These are phyloP conservation scores for Psilocybe sp. DNA, from an alignment of 768 basidiomycete species.

Conservation along the genomic window DNA sequence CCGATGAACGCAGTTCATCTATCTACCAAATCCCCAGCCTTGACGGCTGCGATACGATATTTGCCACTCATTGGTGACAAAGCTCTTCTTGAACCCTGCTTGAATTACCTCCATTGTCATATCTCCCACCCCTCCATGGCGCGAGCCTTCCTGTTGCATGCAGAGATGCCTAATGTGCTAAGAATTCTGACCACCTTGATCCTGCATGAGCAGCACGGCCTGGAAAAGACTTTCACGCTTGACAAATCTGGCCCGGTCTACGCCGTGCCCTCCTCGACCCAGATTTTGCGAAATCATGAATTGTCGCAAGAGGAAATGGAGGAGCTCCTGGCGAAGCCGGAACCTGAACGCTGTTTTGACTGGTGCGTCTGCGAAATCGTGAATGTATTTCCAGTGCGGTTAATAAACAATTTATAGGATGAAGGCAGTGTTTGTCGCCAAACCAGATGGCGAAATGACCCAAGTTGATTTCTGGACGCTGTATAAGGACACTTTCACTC, in stretches of 20 bases:
- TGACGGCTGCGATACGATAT: constrained; percentile 64
- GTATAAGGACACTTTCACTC: constrained; percentile 81
- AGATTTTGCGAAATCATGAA: constrained; percentile 56
- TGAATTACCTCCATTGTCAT: constrained; percentile 76
- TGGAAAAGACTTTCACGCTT: constrained; percentile 61
- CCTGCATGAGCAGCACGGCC: constrained; percentile 56
- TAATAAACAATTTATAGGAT: constrained; percentile 57
- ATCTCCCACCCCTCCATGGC: constrained; percentile 73
- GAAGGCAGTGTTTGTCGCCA: constrained; percentile 80
- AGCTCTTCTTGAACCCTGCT: constrained; percentile 61
- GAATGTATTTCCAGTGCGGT: not conserved
- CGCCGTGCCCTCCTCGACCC: constrained; percentile 52
- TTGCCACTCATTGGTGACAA: constrained; percentile 73
- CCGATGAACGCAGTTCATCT: constrained; percentile 56
- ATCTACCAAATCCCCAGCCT: constrained; percentile 51
- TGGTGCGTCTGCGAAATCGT: constrained; percentile 46
- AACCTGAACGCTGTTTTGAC: constrained; percentile 80
- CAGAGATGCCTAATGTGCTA: constrained; percentile 67
- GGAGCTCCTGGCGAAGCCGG: constrained; percentile 49
- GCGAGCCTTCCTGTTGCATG: constrained; percentile 71
- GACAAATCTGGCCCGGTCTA: constrained; percentile 61
- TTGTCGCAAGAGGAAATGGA: constrained; percentile 71
- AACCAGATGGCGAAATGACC: constrained; percentile 76
- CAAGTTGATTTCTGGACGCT: constrained; percentile 96
- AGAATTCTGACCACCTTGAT: constrained; percentile 66